Conservation (phyloP, 169 alveolate species). For the Eimeria sp. region DNA sequence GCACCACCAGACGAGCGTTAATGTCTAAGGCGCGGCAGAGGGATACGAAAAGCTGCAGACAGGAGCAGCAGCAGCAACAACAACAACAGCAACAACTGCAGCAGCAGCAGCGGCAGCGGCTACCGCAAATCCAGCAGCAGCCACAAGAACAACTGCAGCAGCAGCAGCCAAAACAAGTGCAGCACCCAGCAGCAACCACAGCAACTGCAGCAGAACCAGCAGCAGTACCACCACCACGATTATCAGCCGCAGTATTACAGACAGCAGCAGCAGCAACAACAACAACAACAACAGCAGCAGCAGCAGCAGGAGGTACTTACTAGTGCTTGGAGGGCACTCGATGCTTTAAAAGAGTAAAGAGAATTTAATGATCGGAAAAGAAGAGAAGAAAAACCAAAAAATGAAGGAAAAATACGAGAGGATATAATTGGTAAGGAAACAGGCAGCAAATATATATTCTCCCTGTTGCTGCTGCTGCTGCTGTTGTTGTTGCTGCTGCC, state of each 20-base stretch:
- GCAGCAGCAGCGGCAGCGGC: conserved; percentile 3
- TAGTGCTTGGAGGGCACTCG: conserved; percentile 9
- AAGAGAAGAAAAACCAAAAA: background rate
- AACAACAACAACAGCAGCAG: background rate
- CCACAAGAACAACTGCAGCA: background rate
- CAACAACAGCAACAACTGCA: background rate
- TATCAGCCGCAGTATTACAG: too few relatives aligned
- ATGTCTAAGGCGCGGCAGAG: conserved; percentile 50
- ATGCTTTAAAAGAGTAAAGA: background rate
- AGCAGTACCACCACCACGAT: background rate
- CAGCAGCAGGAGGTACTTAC: conserved; percentile 1
- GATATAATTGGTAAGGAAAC: background rate
- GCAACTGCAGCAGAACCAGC: too few relatives aligned
- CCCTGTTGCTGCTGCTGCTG: conserved; percentile 52
- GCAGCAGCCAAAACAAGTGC: background rate
- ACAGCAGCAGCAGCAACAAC: conserved; percentile 22
- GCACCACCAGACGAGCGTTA: conserved; percentile 31
- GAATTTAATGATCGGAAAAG: background rate
- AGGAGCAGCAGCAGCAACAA: background rate
- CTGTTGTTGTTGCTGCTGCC: background rate
- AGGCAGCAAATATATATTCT: background rate
- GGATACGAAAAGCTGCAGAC: background rate
- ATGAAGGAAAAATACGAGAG: background rate
- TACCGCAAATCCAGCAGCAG: too few relatives aligned
- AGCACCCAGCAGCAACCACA: background rate